These are phyloP conservation scores for Aspergillus costaricaensis DNA, from an alignment of 2,329 filamentous ascomycete species.

Conservation along the genomic window DNA sequence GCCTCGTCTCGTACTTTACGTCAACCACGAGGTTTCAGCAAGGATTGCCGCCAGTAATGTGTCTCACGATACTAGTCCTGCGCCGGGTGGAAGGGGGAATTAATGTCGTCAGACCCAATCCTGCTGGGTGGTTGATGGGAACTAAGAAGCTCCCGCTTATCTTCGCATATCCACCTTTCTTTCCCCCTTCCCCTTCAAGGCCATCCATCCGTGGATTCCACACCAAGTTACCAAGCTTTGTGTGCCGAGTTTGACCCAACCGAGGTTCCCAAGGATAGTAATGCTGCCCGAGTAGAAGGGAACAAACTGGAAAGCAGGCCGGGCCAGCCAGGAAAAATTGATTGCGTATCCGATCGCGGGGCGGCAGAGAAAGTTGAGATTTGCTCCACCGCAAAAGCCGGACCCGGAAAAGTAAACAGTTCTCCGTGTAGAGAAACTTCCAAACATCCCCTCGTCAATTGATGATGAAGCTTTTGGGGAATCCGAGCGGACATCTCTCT, in stretches of 20 bases:
- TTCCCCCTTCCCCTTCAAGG: background rate
- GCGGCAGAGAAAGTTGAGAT: slow-evolving; percentile 13
- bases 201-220: background rate
- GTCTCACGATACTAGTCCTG: background rate
- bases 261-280: background rate
- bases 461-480: background rate
- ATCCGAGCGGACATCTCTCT: too few species aligned
- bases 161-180: background rate
- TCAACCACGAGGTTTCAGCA: slow-evolving; percentile 4
- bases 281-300: background rate
- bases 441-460: slow-evolving; percentile 15
- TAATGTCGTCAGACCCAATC: background rate
- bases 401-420: slow-evolving; percentile 21
- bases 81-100: background rate
- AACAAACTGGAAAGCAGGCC: background rate
- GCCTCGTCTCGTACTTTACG: background rate
- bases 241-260: slow-evolving; percentile 1
- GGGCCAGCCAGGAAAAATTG: background rate
- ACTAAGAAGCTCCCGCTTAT: background rate
- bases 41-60: background rate
- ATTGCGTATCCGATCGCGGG: slow-evolving; percentile 17
- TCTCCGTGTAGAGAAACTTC: slow-evolving; percentile 24
- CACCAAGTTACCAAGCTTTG: background rate
- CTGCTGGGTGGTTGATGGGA: background rate
- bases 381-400: slow-evolving; percentile 20